Conservation (phyloP, 768 basidiomycete genomes). For the Suillus sp. region DNA sequence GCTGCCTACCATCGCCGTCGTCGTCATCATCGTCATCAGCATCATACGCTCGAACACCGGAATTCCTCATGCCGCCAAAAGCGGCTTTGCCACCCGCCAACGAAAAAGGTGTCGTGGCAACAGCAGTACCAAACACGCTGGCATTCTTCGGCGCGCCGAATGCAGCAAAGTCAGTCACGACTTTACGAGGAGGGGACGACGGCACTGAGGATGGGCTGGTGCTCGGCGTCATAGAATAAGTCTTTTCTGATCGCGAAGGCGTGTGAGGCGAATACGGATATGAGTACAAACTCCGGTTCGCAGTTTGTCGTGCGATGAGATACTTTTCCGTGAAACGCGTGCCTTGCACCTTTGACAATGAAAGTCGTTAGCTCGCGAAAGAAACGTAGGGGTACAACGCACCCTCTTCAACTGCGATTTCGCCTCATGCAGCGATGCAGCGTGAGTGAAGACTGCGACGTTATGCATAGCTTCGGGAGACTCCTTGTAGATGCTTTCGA, state of each 20-base stretch:
- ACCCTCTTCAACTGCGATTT: conserved; percentile 81
- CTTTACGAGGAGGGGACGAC: conserved; percentile 80
- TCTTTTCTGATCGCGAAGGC: conserved; percentile 45
- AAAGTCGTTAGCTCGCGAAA: conserved; percentile 10
- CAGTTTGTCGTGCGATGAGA: conserved; percentile 67
- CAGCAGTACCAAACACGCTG: conserved; percentile 84
- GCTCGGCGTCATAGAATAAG: conserved; percentile 33
- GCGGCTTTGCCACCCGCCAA: conserved; percentile 80
- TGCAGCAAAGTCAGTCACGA: conserved; percentile 85
- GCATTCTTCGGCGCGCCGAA: conserved; percentile 76
- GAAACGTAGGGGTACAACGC: conserved; percentile 23
- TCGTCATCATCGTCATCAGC: conserved; percentile 79
- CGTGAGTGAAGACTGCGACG: conserved; percentile 79
- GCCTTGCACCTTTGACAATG: conserved; percentile 71
- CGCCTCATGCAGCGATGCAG: conserved; percentile 70
- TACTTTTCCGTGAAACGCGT: conserved; percentile 98
- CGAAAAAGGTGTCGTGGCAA: conserved; percentile 78
- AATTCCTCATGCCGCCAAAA: conserved; percentile 73
- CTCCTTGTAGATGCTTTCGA: conserved; percentile 95
- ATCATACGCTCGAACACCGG: conserved; percentile 42
- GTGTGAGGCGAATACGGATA: conserved; percentile 56
- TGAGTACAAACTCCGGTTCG: conserved; percentile 53
- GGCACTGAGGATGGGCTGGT: conserved; percentile 27
- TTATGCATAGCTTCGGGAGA: conserved; percentile 89
- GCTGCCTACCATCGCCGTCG: conserved; percentile 63